phyloP scores from a whole-genome alignment of 2,329 filamentous ascomycete species.

The Cryphonectria radicalis region DNA sequence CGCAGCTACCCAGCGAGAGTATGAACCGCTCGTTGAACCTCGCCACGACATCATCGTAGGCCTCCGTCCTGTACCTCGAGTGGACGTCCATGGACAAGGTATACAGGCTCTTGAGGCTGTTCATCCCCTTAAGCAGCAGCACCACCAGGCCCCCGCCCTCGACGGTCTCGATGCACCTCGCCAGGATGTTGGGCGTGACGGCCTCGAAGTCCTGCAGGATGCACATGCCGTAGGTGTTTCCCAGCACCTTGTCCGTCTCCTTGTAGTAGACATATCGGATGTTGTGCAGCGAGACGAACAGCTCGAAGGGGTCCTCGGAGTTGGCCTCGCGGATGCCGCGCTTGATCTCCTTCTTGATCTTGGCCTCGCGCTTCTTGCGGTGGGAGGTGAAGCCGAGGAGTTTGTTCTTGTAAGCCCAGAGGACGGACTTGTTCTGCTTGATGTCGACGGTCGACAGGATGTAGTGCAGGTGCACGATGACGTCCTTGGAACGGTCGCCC shows the following conservation, averaged over 20 bases:
- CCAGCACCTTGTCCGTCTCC: conserved; percentile 97
- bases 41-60: conserved; percentile 91
- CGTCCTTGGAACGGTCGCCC: conserved; percentile 91
- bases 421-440: conserved; percentile 92
- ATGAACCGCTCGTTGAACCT: conserved; percentile 98
- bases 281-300: conserved; percentile 94
- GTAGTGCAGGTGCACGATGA: conserved; percentile 90
- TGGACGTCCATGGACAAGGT: conserved; percentile 98
- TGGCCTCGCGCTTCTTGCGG: conserved; percentile 95
- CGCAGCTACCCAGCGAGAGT: conserved; percentile 90
- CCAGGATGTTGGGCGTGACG: conserved; percentile 93
- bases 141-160: conserved; percentile 94
- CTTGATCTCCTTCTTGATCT: conserved; percentile 98
- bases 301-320: conserved; percentile 91
- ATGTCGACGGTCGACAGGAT: conserved; percentile 90
- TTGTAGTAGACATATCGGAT: conserved; percentile 99
- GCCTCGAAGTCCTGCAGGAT: conserved; percentile 98
- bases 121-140: conserved; percentile 93
- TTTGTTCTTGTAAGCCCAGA: conserved; percentile 99
- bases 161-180: conserved; percentile 94
- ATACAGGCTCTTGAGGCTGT: conserved; percentile 94
- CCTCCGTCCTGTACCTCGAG: conserved; percentile 93
- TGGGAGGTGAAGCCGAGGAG: conserved; percentile 92
- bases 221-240: conserved; percentile 98
- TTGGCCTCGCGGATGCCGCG: conserved; percentile 91